Conservation (phyloP, 257 asterid species). For the Nicotiana noctiflora region DNA sequence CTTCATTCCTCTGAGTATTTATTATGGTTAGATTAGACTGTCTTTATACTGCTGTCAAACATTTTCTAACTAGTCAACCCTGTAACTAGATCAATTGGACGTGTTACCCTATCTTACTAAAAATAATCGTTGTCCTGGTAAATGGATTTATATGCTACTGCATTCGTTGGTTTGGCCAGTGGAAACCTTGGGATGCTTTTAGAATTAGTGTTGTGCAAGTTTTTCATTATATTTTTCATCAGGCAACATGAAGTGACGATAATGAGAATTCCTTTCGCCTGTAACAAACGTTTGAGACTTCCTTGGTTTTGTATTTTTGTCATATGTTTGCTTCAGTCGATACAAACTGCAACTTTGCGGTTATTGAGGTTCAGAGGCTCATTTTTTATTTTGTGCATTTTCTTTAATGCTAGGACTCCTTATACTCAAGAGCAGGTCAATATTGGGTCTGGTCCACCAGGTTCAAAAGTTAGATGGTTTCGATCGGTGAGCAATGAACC, state of each 20-base stretch:
- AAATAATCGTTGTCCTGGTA: not conserved
- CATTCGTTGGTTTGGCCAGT: not conserved
- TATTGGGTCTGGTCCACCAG: slow-evolving; percentile 93
- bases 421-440: slow-evolving; percentile 63
- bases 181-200: not conserved
- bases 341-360: not conserved
- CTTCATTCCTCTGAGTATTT: not conserved
- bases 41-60: not conserved
- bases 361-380: not conserved
- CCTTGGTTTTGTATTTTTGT: not conserved
- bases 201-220: not conserved
- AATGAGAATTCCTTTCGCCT: not conserved
- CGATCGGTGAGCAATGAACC: slow-evolving; percentile 80
- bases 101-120: not conserved
- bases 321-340: not conserved
- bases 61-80: not conserved
- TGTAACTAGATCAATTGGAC: not conserved
- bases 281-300: not conserved
- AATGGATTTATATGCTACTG: not conserved
- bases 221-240: not conserved
- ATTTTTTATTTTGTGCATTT: not conserved
- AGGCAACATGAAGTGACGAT: not conserved
- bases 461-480: slow-evolving; percentile 84
- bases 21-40: not conserved
- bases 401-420: slow-evolving; percentile 55